These are phyloP conservation scores for Colletotrichum acutatum DNA, from an alignment of 2,329 filamentous ascomycete genomes.

Conservation along the genomic window DNA sequence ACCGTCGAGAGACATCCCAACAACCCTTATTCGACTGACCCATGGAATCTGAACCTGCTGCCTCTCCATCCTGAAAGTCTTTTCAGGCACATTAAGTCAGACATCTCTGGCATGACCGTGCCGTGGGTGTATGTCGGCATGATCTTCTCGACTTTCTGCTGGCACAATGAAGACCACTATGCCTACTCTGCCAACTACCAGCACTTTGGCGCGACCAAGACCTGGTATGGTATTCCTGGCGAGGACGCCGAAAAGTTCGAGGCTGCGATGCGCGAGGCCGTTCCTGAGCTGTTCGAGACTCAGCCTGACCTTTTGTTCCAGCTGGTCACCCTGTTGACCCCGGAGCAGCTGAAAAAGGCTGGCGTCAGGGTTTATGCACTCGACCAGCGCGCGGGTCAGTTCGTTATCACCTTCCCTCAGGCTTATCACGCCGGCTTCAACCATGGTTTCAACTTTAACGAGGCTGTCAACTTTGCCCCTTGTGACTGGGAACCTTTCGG, in stretches of 20 bases:
- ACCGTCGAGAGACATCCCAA: slow-evolving; percentile 91
- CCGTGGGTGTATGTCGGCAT: slow-evolving; percentile 99
- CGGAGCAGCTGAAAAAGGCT: slow-evolving; percentile 91
- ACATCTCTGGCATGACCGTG: slow-evolving; percentile 99
- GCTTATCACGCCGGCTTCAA: slow-evolving; percentile 99
- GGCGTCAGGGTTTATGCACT: slow-evolving; percentile 93
- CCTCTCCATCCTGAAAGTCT: slow-evolving; percentile 91
- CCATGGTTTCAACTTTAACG: slow-evolving; percentile 98
- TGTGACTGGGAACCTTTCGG: slow-evolving; percentile 95
- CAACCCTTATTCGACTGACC: slow-evolving; percentile 87
- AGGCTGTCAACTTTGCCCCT: slow-evolving; percentile 98
- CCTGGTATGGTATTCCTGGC: slow-evolving; percentile 97
- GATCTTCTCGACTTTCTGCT: slow-evolving; percentile 99
- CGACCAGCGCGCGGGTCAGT: slow-evolving; percentile 95
- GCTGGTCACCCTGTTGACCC: slow-evolving; percentile 93
- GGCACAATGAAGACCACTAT: slow-evolving; percentile 99
- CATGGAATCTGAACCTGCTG: slow-evolving; percentile 95
- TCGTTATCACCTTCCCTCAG: slow-evolving; percentile 96
- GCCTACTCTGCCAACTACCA: slow-evolving; percentile 98
- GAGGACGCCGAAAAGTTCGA: slow-evolving; percentile 96
- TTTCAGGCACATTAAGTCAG: slow-evolving; percentile 96
- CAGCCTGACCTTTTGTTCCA: slow-evolving; percentile 97
- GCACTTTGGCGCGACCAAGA: slow-evolving; percentile 97
- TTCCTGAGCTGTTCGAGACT: slow-evolving; percentile 95
- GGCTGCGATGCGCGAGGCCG: slow-evolving; percentile 91